phyloP scores from a whole-genome alignment of 2,329 filamentous ascomycete genomes.

The Fusarium hainanense region DNA sequence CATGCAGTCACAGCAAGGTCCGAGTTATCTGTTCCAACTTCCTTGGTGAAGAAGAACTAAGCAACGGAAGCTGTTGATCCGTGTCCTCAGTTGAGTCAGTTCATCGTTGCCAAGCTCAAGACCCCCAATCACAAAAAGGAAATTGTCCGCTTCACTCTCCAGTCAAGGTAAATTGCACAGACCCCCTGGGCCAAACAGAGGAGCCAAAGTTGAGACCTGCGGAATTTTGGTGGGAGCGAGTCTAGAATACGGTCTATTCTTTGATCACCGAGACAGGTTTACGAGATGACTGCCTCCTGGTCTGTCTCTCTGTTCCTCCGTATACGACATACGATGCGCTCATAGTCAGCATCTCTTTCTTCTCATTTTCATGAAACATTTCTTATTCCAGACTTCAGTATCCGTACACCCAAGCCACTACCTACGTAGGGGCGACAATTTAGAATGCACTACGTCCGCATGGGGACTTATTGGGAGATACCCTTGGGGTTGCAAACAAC shows the following conservation, averaged over 20 bases:
- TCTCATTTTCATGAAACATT: not conserved
- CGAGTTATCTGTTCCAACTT: not conserved
- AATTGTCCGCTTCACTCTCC: slow-evolving; percentile 2
- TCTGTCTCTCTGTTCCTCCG: not conserved
- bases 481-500: not conserved
- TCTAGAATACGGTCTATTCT: not conserved
- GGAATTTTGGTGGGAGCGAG: not conserved
- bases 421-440: not conserved
- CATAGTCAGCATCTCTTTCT: not conserved
- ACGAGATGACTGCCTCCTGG: not conserved
- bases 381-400: not conserved
- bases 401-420: not conserved
- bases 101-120: not conserved
- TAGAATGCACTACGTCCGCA: not conserved
- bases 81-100: not conserved
- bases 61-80: not conserved
- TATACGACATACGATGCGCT: not conserved
- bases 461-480: not conserved
- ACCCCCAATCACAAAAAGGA: not conserved
- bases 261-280: not conserved
- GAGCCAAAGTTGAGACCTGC: not conserved
- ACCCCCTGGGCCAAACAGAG: not conserved
- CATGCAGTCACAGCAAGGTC: slow-evolving; percentile 10
- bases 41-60: not conserved
- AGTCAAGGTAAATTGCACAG: not conserved